Evolutionary conservation across 495 filamentous ascomycete species (phyloP), one percentile per base, ranked within the genome.

Genomic region (Penicillium coffeae): DNA sequence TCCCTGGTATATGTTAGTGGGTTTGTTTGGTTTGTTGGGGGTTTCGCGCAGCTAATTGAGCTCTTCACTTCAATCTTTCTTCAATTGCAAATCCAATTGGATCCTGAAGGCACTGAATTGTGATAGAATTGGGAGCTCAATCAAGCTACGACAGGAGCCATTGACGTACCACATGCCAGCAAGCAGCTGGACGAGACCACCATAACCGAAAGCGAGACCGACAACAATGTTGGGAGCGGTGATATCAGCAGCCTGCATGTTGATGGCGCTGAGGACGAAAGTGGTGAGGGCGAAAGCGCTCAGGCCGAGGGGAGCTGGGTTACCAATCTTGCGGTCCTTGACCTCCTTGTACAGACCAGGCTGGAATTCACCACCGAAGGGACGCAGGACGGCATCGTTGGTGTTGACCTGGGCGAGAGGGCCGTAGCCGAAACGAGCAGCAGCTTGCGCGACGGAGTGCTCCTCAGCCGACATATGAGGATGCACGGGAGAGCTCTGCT

Each of bases 141-240:
- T n/a, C n/a, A n/a, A n/a, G n/a, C n/a, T n/a, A n/a, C n/a, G n/a
- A n/a, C n/a, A n/a, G n/a, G n/a, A n/a, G n/a, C n/a, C n/a, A n/a
- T n/a, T n/a, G 32, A 88, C 90, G 68, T 80, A 95, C 90, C 93
- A 96, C 92, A 97, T 96, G 79, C 92, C 93, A 56, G 91, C 88
- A 30, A 95, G 74, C 45, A 98, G 74, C 74, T 98, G 93, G 45
- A 95, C 83, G 16, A 98, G 77, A 65, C 93, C 93, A 65, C 88
- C 88, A 58, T 91, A 93, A 40, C 82, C 88, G 55, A 84, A 88
- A 15, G 87, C 86, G 25, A 85, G 64, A 19, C 79, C 80, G 25
- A 90, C 74, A 15, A 84, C 86, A 37, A 92, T 77, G 66, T 84
- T 89, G 44, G 85, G 86, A 16, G 53, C 59, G 3, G 48, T 59